Conservation (phyloP, 306 rosid genomes). For the Lathyrus sativus region DNA sequence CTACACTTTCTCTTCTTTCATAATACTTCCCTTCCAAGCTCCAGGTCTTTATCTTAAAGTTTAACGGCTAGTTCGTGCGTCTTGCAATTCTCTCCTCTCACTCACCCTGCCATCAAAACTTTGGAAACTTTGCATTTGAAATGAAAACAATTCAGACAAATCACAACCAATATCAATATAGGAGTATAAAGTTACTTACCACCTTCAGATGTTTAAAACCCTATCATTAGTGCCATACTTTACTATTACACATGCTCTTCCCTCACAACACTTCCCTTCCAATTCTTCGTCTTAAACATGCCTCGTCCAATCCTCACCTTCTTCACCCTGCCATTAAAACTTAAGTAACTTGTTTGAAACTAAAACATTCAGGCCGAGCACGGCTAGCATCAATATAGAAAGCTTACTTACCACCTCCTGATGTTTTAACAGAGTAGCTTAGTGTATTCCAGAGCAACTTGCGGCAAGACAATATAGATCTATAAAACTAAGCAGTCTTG, state of each 20-base stretch:
- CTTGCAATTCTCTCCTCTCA: neutral
- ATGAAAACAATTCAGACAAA: neutral
- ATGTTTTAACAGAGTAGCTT: neutral
- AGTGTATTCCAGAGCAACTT: conserved; percentile 8
- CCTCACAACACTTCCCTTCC: neutral
- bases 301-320: neutral
- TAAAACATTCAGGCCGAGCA: conserved; percentile 1
- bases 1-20: neutral
- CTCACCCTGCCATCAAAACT: neutral
- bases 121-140: conserved; percentile 4
- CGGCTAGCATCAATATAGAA: neutral
- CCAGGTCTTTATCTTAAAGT: neutral
- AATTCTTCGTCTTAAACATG: neutral
- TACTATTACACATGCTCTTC: neutral
- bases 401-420: neutral
- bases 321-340: neutral
- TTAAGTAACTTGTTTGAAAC: neutral
- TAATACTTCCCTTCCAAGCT: neutral
- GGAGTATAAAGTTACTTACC: neutral
- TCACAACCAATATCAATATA: neutral
- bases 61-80: too few relatives aligned
- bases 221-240: neutral
- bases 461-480: neutral
- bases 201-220: neutral
- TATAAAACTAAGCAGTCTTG: too few relatives aligned